A percentile compares a stretch with the other conserved stretches of the same genome.
phyloP scores from a whole-genome alignment of 768 basidiomycete genomes.

The Hygrophoropsis aurantiaca region DNA sequence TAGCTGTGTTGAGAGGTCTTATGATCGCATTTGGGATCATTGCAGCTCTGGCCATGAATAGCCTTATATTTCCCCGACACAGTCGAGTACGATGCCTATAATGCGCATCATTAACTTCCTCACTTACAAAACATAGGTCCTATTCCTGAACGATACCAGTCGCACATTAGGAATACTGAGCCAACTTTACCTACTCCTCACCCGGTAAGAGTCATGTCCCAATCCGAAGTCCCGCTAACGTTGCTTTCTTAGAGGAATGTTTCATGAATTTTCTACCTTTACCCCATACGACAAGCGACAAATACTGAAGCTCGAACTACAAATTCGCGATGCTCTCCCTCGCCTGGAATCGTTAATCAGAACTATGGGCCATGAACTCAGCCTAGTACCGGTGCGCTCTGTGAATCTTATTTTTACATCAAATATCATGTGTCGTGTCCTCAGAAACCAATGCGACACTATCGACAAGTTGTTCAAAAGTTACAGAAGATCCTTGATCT shows the following conservation, averaged over 20 bases:
- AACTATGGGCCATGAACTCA: slow-evolving; percentile 47
- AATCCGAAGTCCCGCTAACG: slow-evolving; percentile 2
- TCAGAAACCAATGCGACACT: slow-evolving; percentile 48
- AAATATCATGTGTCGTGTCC: neutral
- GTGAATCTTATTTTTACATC: neutral
- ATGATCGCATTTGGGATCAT: slow-evolving; percentile 48
- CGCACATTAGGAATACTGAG: slow-evolving; percentile 38
- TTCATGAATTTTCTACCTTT: slow-evolving; percentile 24
- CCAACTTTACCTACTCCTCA: slow-evolving; percentile 43
- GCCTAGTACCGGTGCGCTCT: slow-evolving; percentile 45
- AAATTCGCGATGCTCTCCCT: slow-evolving; percentile 40
- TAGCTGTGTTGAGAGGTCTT: slow-evolving; percentile 37
- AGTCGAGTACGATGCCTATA: slow-evolving; percentile 33
- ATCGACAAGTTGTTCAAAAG: slow-evolving; percentile 34
- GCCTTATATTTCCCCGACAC: slow-evolving; percentile 46
- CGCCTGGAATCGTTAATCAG: slow-evolving; percentile 36
- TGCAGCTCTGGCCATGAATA: slow-evolving; percentile 43
- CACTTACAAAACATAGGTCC: slow-evolving; percentile 23
- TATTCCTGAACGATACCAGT: slow-evolving; percentile 42
- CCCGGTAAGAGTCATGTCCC: slow-evolving; percentile 28
- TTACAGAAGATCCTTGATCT: slow-evolving; percentile 44
- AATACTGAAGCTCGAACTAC: slow-evolving; percentile 39
- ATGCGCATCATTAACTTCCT: neutral
- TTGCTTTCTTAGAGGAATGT: slow-evolving; percentile 32
- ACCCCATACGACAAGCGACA: slow-evolving; percentile 31